Evolutionary conservation across 805 yeast species (phyloP).

Genomic region (Suhomyces faveliae): DNA sequence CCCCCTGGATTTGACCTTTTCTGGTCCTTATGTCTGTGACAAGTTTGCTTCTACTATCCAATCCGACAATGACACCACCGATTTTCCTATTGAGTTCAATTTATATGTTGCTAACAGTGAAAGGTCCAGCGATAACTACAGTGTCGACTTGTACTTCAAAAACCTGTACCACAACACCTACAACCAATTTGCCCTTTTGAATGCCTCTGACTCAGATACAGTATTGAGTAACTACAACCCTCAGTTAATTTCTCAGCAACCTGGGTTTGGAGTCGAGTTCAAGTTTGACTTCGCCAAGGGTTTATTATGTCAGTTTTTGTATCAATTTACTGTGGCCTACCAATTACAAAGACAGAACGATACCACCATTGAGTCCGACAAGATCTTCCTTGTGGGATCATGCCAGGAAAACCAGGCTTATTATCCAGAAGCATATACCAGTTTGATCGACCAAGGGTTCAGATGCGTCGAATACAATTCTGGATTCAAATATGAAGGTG

Average conservation of each 20-base stretch:
- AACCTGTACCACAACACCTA: slow-evolving; percentile 9
- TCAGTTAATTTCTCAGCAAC: slow-evolving; percentile 11
- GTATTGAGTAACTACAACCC: slow-evolving; percentile 13
- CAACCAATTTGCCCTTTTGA: slow-evolving; percentile 12
- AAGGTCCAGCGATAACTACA: slow-evolving; percentile 14
- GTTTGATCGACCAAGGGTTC: slow-evolving; percentile 10
- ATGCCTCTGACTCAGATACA: slow-evolving; percentile 8
- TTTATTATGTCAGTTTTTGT: slow-evolving; percentile 16
- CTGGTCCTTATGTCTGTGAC: slow-evolving; percentile 19
- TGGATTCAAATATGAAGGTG: slow-evolving; percentile 15
- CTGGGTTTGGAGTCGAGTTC: slow-evolving; percentile 16
- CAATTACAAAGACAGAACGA: slow-evolving; percentile 10
- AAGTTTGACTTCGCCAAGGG: slow-evolving; percentile 16
- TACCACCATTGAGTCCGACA: slow-evolving; percentile 11
- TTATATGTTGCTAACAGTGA: slow-evolving; percentile 12
- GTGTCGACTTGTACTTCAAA: slow-evolving; percentile 16
- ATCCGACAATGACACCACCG: slow-evolving; percentile 14
- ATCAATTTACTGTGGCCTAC: slow-evolving; percentile 16
- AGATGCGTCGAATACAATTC: slow-evolving; percentile 19
- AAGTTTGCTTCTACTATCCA: slow-evolving; percentile 14
- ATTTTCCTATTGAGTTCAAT: slow-evolving; percentile 17
- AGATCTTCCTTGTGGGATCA: slow-evolving; percentile 18
- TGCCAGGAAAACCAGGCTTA: slow-evolving; percentile 13
- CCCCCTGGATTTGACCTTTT: slow-evolving; percentile 11
- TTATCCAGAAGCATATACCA: slow-evolving; percentile 12